A percentile compares a stretch with the other conserved stretches of the same genome.
Evolutionary conservation across 108 stramenopile genomes (phyloP).

Genomic region (Conticribra guillardii): DNA sequence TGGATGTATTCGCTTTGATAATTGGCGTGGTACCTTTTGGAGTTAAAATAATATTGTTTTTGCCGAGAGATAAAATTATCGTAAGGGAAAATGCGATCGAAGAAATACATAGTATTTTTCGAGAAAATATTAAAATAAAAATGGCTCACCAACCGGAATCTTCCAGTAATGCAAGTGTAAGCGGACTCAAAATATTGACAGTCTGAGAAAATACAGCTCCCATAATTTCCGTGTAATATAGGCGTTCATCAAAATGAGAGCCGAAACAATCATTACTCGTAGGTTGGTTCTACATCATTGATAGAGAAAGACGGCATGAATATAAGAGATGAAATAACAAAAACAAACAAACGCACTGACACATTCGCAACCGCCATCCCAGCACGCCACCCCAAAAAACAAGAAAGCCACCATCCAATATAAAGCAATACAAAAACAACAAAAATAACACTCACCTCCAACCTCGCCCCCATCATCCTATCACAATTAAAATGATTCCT

Average conservation of each 20-base stretch:
- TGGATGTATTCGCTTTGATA: conserved; percentile 48
- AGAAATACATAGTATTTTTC: too few species aligned
- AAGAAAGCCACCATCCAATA: too few species aligned
- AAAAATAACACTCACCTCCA: conserved; percentile 38
- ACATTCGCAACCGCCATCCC: neutral
- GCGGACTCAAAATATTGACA: conserved; percentile 47
- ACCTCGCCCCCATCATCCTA: conserved; percentile 42
- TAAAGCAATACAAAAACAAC: too few species aligned
- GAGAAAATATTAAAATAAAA: conserved; percentile 64
- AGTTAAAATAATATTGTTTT: neutral
- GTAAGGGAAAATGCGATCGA: too few species aligned
- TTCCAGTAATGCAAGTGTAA: conserved; percentile 60
- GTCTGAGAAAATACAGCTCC: conserved; percentile 62
- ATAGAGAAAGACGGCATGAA: neutral
- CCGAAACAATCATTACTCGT: conserved; percentile 57
- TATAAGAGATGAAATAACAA: neutral
- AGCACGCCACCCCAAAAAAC: too few species aligned
- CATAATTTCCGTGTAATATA: conserved; percentile 60
- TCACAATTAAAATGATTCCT: conserved; percentile 61
- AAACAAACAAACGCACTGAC: conserved; percentile 7
- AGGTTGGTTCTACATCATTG: conserved; percentile 29
- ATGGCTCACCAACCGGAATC: conserved; percentile 57
- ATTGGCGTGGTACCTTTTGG: conserved; percentile 47
- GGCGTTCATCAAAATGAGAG: conserved; percentile 54
- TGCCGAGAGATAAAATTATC: neutral